Evolutionary conservation across 352 stramenopile genomes (phyloP), one percentile per base, ranked within the genome.

Genomic region (Blastocystis sp.): DNA sequence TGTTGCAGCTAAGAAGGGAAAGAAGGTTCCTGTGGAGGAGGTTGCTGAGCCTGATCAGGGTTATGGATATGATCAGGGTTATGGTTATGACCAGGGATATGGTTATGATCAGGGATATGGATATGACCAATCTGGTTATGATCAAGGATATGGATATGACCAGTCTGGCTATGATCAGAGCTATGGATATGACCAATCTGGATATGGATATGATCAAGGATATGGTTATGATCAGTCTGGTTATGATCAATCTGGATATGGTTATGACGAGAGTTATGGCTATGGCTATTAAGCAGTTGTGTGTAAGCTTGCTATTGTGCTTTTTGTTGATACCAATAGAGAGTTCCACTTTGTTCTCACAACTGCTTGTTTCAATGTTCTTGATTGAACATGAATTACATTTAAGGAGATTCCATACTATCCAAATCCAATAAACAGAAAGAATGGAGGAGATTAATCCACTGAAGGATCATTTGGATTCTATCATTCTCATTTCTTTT

Each of bases 181-280:
- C 66, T 78, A 78, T 58, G 66, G 66, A 37, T 78, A 78, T 29
- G 66, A 78, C 39, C 66, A 78, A 46, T 35, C n/a, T n/a, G n/a
- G 27, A n/a, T 74, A 74, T 74, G 66, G 66, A 35, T 78, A 78
- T 35, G 66, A 78, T 35, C 66, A 78, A 46, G 35, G n/a, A 24
- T 78, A 78, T 29, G 66, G 66, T 11, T 78, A 78, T 27, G 66
- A 78, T 78, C 66, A 78, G n/a, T n/a, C n/a, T n/a, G n/a, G n/a
- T n/a, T n/a, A n/a, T n/a, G n/a, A n/a, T n/a, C n/a, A n/a, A n/a
- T n/a, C n/a, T n/a, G n/a, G n/a, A n/a, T n/a, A n/a, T n/a, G n/a
- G n/a, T n/a, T n/a, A n/a, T n/a, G n/a, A n/a, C n/a, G n/a, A n/a
- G 66, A 58, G 27, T 46, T 78, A 78, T 54, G 66, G 66, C 66